Base-by-base conservation (phyloP, 163 green algal species). In the Trebouxiophyceae sp. region DNA sequence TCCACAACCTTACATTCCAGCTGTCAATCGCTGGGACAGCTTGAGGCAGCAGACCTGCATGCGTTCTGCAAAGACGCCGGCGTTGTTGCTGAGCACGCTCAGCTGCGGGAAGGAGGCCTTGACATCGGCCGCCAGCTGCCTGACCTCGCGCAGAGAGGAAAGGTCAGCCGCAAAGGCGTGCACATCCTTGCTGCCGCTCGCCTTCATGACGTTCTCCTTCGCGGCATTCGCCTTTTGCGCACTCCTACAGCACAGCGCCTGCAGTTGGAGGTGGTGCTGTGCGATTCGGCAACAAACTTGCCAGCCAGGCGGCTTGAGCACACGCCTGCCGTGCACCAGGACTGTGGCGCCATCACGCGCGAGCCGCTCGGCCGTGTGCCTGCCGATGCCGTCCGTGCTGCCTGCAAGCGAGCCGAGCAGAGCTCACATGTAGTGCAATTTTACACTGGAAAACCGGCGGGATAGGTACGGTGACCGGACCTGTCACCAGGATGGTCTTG, bases 51-150 rank as follows among this genome's bases (percentile, higher is more conserved):
- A 27, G 30, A 34, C 3, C 1, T 5, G 22, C 5, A 60, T 23
- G 30, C 45, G 23, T 26, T 4, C 5, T 1, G 61, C 45, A 54
- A 33, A 45, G 12, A 62, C 30, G 47, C 85, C 85, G 7, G 85
- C 85, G 67, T 86, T 86, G 77, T 87, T 84, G 34, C 85, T 68
- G 2, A 85, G 57, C 4, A 77, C 67, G 27, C 77, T 29, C 5
- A 87, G 26, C 1, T 27, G 30, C 1, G 29, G n/a, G 29, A 67
- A 66, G 8, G 81, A 65, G 2, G 73, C 47, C n/a, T 64, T 57
- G 24, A 90, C 73, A 1, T 75, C 57, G 0, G 61, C 47, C 23
- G 83, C 74, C 45, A 90, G 67, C n/a, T 33, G 33, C 19, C 65
- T 33, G 2, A 86, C 71, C 3, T 72, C 29, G 4, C 7, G 31